Percentiles rank a stretch among this genome's conserved stretches.
Conservation (phyloP, 371 early-diverging fungal species). For the Dipsacomyces acuminosporus region DNA sequence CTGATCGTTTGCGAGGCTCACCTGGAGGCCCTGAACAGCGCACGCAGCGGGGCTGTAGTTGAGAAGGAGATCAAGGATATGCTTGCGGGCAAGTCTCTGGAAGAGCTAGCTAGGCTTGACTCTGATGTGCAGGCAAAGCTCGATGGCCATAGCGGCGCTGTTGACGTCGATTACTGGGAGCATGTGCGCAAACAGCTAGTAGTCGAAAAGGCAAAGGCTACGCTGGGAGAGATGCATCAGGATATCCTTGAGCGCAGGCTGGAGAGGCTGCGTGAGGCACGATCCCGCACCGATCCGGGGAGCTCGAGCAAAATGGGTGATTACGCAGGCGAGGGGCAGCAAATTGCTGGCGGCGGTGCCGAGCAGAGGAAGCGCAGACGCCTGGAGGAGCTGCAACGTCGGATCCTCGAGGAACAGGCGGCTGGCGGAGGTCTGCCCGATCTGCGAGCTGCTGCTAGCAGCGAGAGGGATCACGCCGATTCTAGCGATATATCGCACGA, state of each 20-base stretch:
- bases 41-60: conserved; percentile 30
- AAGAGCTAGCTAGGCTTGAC: conserved; percentile 67
- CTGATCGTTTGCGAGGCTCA: conserved; percentile 75
- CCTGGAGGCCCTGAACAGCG: conserved; percentile 26
- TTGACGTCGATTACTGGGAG: conserved; percentile 96
- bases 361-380: conserved; percentile 37
- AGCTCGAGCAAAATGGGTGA: no score
- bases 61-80: conserved; percentile 64
- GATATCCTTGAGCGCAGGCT: conserved; percentile 64
- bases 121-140: conserved; percentile 68
- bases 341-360: conserved; percentile 8
- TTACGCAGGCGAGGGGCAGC: neutral
- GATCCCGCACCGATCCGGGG: conserved; percentile 16
- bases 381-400: conserved; percentile 33
- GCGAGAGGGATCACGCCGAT: neutral
- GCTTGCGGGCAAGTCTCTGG: conserved; percentile 66
- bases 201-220: conserved; percentile 74
- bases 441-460: conserved; percentile 1
- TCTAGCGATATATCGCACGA: conserved; percentile 3
- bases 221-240: conserved; percentile 59
- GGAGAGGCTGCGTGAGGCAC: conserved; percentile 62
- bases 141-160: conserved; percentile 55
- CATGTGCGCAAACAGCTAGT: conserved; percentile 66
- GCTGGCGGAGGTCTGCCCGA: conserved; percentile 49
- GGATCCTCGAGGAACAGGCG: conserved; percentile 47